A percentile compares a stretch with the other conserved stretches of the same genome.
Conservation (phyloP, 495 filamentous ascomycete genomes). For the Lasiosphaeria ovina region DNA sequence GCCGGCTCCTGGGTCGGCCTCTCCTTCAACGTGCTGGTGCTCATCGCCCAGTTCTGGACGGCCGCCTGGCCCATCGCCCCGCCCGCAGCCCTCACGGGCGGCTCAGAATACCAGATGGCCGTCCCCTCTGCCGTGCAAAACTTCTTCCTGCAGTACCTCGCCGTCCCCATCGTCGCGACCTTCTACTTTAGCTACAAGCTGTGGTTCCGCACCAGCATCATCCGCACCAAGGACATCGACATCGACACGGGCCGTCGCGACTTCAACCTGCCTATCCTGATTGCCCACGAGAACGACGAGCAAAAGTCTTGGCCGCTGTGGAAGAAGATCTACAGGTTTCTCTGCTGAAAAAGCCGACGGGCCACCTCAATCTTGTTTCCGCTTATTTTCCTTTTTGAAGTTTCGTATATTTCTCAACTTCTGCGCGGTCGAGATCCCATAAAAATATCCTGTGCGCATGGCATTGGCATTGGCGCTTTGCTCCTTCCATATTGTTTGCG, state of each 20-base stretch:
- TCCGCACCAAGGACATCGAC: constrained; percentile 73
- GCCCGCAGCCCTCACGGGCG: neutral
- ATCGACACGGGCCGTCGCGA: constrained; percentile 85
- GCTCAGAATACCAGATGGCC: constrained; percentile 28
- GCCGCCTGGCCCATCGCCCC: constrained; percentile 70
- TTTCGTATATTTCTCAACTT: no score
- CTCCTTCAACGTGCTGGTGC: constrained; percentile 72
- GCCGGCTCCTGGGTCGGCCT: constrained; percentile 84
- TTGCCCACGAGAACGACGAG: constrained; percentile 75
- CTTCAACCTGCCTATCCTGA: constrained; percentile 69
- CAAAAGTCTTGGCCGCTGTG: constrained; percentile 70
- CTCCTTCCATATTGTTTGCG: no score
- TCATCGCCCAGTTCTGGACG: constrained; percentile 92
- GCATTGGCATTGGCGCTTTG: no score
- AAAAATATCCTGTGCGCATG: no score
- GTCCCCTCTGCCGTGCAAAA: constrained; percentile 32
- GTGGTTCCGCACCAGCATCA: constrained; percentile 65
- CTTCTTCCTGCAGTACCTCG: constrained; percentile 83
- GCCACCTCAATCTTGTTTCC: neutral
- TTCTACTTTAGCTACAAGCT: constrained; percentile 81
- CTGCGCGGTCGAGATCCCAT: no score
- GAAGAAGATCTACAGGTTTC: constrained; percentile 70
- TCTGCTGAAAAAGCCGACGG: constrained; percentile 37
- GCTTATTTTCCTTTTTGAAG: neutral
- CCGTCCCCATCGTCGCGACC: constrained; percentile 72